Evolutionary conservation across 129 eudicot genomes (phyloP), one percentile per base, ranked within the genome.

Genomic region (Pulicaria dysenterica): DNA sequence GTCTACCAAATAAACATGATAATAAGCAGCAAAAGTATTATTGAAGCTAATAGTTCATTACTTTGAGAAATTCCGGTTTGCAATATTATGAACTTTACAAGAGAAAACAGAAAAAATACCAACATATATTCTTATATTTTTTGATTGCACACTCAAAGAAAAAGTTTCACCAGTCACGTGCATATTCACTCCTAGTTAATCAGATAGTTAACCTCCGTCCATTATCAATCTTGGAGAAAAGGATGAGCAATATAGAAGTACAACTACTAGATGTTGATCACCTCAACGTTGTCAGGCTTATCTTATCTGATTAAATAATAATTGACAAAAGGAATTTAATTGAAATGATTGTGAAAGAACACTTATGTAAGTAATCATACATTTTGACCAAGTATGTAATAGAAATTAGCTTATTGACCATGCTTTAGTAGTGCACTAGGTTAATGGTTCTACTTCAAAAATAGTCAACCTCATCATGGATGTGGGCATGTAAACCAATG

Each of bases 101-200:
- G 17, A 43, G 16, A 58, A 58, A 58, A 43, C 64, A 48, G 36
- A 49, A n/a, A 67, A 67, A 40, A 36, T 14, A n/a, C 37, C 57
- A 66, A 10, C 14, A 4, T 44, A 19, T 24, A 16, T 65, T 65
- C 37, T 16, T 44, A 64, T 44, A 17, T 3, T 7, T 41, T 41
- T 41, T 4, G 1, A 58, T 31, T 58, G 42, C 16, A 39, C 7
- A 43, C 4, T 40, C 9, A 4, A 43, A 63, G 34, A 40, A 63
- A 16, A 63, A 63, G 14, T 39, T 8, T 14, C 7, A 41, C 7
- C 50, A 62, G 41, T 41, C 34, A 36, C 43, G 37, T 59, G 17
- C 40, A 58, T 58, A 10, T 34, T 24, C 63, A 24, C 63, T 58
- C 11, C 63, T 41, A 31, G 42, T 9, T 24, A 31, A 31, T 9